Conservation (phyloP, 2,329 filamentous ascomycete genomes). For the Penicillium crustosum region DNA sequence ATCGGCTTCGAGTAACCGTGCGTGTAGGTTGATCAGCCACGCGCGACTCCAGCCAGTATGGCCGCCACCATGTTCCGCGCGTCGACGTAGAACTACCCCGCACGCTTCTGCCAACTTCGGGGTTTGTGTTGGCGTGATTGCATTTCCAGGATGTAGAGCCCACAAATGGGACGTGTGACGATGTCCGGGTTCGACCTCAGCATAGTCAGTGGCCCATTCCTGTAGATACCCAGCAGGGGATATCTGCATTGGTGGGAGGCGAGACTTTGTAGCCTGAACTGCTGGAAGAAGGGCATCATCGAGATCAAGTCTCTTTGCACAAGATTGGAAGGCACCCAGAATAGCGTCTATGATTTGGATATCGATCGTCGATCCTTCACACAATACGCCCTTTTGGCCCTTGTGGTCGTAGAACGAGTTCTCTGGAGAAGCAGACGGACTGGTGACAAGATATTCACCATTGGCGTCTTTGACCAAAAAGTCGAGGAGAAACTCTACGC, state of each 20-base stretch:
- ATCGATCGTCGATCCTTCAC: slow-evolving; percentile 51
- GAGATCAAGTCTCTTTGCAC: slow-evolving; percentile 8
- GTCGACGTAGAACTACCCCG: slow-evolving; percentile 22
- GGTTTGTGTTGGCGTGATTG: slow-evolving; percentile 39
- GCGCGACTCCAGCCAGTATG: slow-evolving; percentile 55
- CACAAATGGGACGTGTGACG: slow-evolving; percentile 54
- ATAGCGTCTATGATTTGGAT: slow-evolving; percentile 46
- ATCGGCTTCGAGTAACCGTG: slow-evolving; percentile 45
- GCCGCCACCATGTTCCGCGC: slow-evolving; percentile 45
- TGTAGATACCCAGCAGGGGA: slow-evolving; percentile 29
- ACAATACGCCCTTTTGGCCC: slow-evolving; percentile 24
- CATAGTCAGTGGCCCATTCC: slow-evolving; percentile 37
- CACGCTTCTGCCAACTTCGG: slow-evolving; percentile 35
- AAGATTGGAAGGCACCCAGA: slow-evolving; percentile 34
- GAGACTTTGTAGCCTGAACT: slow-evolving; percentile 14
- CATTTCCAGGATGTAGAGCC: slow-evolving; percentile 49
- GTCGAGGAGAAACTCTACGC: slow-evolving; percentile 33
- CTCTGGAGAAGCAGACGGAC: slow-evolving; percentile 32
- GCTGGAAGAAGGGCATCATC: slow-evolving; percentile 19
- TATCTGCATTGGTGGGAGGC: slow-evolving; percentile 26
- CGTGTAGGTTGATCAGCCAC: slow-evolving; percentile 53
- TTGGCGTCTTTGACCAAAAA: slow-evolving; percentile 28
- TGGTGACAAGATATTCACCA: slow-evolving; percentile 28
- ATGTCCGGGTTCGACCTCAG: slow-evolving; percentile 50
- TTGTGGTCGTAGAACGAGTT: slow-evolving; percentile 30